Evolutionary conservation across 352 stramenopile species (phyloP).

Genomic region (Phytophthora meadii): DNA sequence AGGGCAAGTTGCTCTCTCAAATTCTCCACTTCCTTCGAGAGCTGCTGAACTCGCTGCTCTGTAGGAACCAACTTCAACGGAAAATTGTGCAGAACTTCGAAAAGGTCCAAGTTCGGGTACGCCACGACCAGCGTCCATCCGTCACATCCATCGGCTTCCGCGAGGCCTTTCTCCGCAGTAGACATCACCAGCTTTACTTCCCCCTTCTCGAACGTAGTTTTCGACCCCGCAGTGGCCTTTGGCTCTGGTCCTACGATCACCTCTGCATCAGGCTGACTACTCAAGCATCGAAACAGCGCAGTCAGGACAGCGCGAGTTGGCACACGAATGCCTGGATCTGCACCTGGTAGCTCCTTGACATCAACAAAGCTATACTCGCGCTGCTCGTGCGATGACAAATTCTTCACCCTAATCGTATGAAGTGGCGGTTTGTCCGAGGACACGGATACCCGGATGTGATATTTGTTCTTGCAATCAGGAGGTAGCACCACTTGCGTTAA

Average conservation of each 20-base stretch:
- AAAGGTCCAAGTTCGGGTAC: conserved; percentile 52
- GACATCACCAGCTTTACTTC: conserved; percentile 38
- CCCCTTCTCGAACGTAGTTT: conserved; percentile 33
- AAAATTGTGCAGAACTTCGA: conserved; percentile 41
- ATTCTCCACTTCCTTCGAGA: conserved; percentile 23
- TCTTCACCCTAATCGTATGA: conserved; percentile 41
- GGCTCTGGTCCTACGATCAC: conserved; percentile 29
- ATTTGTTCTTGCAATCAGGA: conserved; percentile 32
- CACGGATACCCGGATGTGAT: conserved; percentile 36
- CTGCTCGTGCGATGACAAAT: conserved; percentile 35
- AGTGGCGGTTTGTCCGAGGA: conserved; percentile 24
- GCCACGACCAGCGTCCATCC: conserved; percentile 36
- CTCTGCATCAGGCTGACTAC: conserved; percentile 19
- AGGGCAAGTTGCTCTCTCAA: conserved; percentile 17
- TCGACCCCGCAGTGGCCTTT: conserved; percentile 25
- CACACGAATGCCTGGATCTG: conserved; percentile 16
- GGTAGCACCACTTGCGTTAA: conserved; percentile 40
- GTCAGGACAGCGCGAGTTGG: conserved; percentile 38
- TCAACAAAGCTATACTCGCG: conserved; percentile 39
- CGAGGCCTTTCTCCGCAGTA: conserved; percentile 22
- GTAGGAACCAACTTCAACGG: conserved; percentile 34
- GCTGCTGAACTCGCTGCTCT: conserved; percentile 13
- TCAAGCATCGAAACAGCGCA: conserved; percentile 41
- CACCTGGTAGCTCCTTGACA: conserved; percentile 32
- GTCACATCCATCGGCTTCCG: conserved; percentile 3